Base-by-base conservation (phyloP, 257 asterid species). In the Catharanthus roseus region DNA sequence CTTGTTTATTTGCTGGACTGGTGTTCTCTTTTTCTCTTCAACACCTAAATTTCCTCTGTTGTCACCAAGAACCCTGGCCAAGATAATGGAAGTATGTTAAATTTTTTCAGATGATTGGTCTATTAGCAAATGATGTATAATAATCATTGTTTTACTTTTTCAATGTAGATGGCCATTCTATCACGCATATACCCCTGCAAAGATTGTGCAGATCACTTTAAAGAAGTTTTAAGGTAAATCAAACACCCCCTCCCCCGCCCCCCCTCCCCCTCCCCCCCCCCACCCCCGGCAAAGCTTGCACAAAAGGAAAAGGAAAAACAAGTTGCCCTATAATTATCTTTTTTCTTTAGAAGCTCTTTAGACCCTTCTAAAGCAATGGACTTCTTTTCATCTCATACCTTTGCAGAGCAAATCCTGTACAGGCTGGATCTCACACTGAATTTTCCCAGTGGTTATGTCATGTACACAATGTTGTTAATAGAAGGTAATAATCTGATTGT, bases 161-260 rank as follows among this genome's bases (percentile, higher is more conserved):
- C 53, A 34, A 18, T 71, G 85, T 91, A 93, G 99, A 91, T 93
- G 96, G 83, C 88, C 39, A 91, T 93, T 82, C 63, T 86, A 63
- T 89, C 96, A 50, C 92, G 99, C 57, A 84, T 93, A 87, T 89
- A 91, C 81, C 97, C 98, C 67, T 93, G 99, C 72, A 79, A 82
- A 79, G 97, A 93, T 70, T 93, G 99, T 68, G 99, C 99, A 36
- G 96, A 93, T 85, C 99, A 93, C 86, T 93, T 93, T 74, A 85
- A 86, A 88, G 96, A 91, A 73, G 91, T 93, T 70, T 64, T 93
- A 79, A 86, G 88, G 97, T 93, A 68, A 73, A n/a, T 33, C 57
- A 42, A 7, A 16, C 8, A 61, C 74, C 54, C 53, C 72, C 34
- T 23, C 24, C 55, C 12, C 11, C n/a, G n/a, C 42, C 63, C 29